Base-by-base conservation (phyloP, 257 asterid species). In the Jacaranda mimosifolia region DNA sequence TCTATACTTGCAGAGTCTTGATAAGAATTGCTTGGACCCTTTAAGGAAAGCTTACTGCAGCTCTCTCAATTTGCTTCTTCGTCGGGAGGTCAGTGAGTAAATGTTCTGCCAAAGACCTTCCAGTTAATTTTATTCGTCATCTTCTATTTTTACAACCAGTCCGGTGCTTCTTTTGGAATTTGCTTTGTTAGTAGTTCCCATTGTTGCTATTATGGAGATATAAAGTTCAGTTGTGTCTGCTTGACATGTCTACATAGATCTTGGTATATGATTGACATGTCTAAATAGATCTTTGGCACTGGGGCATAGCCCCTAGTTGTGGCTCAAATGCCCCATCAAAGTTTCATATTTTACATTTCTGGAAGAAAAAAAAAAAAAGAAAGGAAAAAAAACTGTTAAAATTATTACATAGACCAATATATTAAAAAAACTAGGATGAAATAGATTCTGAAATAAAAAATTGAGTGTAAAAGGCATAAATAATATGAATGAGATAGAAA, bases 41-140 rank as follows among this genome's bases (percentile, higher is more conserved):
- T 83, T 96, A 70, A 84, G 98, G 89, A 96, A 90, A 93, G 99
- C 97, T 68, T 96, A 96, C 81, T 96, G 97, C 89, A 88, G 89
- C 91, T 96, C 99, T 68, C 84, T 93, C 80, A 96, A 96, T 85
- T 84, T 90, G 81, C 98, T 96, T 79, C 81, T 96, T 73, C 93
- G 96, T 46, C 91, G 95, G 36, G 99, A 93, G 99, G 99, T 96
- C 69, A 81, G 97, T 72, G 68, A 72, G 72, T 73, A 42, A 18
- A 35, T 74, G 70, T 74, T 72, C 82, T 45, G 48, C 66, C 72
- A 74, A 77, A 48, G 79, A 62, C 71, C 70, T 79, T 78, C 68
- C 57, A 35, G 64, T 72, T 62, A 5, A 39, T 72, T 76, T 36
- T 43, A 45, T 79, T 62, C 56, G 73, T 40, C 57, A 40, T 45